Base-by-base conservation (phyloP, 768 basidiomycete genomes). In the Lepiota brunneoincarnata region DNA sequence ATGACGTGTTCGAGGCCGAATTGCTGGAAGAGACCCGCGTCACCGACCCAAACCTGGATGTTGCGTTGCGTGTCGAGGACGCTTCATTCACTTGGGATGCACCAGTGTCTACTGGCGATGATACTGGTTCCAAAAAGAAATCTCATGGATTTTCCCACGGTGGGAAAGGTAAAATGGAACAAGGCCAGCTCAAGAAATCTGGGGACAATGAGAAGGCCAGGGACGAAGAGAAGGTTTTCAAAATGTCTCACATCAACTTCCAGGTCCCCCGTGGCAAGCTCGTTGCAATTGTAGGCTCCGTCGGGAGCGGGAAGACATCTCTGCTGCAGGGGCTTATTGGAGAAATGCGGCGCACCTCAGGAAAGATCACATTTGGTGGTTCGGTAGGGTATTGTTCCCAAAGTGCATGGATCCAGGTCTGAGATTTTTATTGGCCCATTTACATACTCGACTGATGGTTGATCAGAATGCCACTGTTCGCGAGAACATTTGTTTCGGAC, bases 61-160 rank as follows among this genome's bases (percentile, higher is more conserved):
- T 72, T 28, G 95, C 92, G 1, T 62, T 97, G 49, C 76, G 79
- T 52, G 79, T 91, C 41, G 73, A 80, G 44, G 75, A 79, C 50
- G 93, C 83, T 4, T 79, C 83, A 10, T 96, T 96, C 70, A 83
- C 84, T 1, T 98, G 95, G 95, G 94, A 97, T 61, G 78, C 83
- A 3, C 81, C 87, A 1, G 83, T 86, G 0, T 79, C 80, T 1
- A 78, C 82, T 38, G 61, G 62, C 0, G 76, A 70, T 24, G 69
- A 64, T 20, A 55, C 48, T 34, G 42, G 47, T 28, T 65, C 65
- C 38, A 66, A 60, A 26, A 74, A 75, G 61, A 71, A 74, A 61
- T n/a, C 48, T 48, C 46, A 39, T 21, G 40, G 31, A 9, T 31
- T 17, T 26, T 40, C 37, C 17, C 26, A 67, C 58, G 51, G 49